Evolutionary conservation across 345 rosid species (phyloP).

Genomic region (Firmiana major): DNA sequence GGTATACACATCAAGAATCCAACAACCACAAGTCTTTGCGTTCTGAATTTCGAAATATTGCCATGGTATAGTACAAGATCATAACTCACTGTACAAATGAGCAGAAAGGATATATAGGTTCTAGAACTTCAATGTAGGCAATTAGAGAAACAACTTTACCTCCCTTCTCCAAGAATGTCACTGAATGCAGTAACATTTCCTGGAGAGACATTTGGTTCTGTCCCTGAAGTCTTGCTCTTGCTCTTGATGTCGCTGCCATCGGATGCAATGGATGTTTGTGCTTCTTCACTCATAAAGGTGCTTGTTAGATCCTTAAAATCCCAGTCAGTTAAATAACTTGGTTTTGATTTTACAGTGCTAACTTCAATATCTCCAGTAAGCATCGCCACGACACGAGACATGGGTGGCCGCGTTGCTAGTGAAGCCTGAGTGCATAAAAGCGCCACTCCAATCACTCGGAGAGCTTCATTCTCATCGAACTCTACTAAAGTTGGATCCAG

Average conservation of each 20-base stretch:
- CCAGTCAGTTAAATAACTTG: conserved; percentile 54
- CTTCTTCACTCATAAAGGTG: background rate
- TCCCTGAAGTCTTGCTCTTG: background rate
- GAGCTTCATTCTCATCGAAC: conserved; percentile 37
- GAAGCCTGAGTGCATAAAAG: conserved; percentile 60
- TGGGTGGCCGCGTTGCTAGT: conserved; percentile 29
- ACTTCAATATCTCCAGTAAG: conserved; percentile 31
- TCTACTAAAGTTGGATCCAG: conserved; percentile 32
- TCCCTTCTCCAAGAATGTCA: background rate
- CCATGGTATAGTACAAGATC: background rate
- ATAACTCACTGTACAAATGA: background rate
- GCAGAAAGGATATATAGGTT: background rate
- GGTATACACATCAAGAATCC: too few species aligned
- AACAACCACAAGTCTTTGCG: background rate
- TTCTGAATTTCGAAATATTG: background rate
- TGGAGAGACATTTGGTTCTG: background rate
- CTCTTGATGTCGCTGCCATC: background rate
- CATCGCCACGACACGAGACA: conserved; percentile 28
- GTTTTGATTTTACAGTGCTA: conserved; percentile 31
- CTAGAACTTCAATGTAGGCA: background rate
- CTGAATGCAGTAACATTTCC: background rate
- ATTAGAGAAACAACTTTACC: too few species aligned
- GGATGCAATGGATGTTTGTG: background rate
- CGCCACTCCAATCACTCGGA: conserved; percentile 44
- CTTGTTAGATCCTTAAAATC: conserved; percentile 33